Conservation (phyloP, 345 rosid species). For the Acer yangbiense region DNA sequence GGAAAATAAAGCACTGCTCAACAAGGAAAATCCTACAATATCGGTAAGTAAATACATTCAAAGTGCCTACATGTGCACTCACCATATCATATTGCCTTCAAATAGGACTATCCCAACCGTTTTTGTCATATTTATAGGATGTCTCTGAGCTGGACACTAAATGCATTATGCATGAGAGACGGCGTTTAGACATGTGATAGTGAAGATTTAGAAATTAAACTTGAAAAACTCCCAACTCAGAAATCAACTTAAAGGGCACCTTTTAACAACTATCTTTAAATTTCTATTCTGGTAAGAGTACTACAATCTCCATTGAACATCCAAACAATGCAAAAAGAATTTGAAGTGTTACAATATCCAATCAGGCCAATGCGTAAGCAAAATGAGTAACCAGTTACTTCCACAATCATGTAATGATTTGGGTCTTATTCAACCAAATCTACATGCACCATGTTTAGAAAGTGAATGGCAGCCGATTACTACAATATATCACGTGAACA, state of each 20-base stretch:
- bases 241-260: slow-evolving; percentile 14
- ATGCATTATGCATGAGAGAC: slow-evolving; percentile 26
- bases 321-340: slow-evolving; percentile 13
- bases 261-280: slow-evolving; percentile 5
- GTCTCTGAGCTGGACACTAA: slow-evolving; percentile 10
- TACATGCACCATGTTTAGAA: slow-evolving; percentile 11
- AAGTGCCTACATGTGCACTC: neutral
- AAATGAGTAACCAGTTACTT: slow-evolving; percentile 18
- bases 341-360: neutral
- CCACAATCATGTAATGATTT: slow-evolving; percentile 18
- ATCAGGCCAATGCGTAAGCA: neutral
- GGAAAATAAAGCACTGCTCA: neutral
- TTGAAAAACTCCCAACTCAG: slow-evolving; percentile 23
- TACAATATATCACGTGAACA: neutral
- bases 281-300: neutral
- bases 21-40: neutral
- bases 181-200: slow-evolving; percentile 1
- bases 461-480: slow-evolving; percentile 4
- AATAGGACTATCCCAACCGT: neutral
- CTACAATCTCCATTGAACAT: slow-evolving; percentile 9
- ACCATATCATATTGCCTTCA: slow-evolving; percentile 16
- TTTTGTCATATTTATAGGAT: neutral
- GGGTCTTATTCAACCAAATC: slow-evolving; percentile 13
- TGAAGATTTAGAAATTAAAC: slow-evolving; percentile 16
- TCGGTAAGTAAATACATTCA: neutral